Base-by-base conservation (phyloP, 768 basidiomycete genomes). In the Mrakia blollopis region DNA sequence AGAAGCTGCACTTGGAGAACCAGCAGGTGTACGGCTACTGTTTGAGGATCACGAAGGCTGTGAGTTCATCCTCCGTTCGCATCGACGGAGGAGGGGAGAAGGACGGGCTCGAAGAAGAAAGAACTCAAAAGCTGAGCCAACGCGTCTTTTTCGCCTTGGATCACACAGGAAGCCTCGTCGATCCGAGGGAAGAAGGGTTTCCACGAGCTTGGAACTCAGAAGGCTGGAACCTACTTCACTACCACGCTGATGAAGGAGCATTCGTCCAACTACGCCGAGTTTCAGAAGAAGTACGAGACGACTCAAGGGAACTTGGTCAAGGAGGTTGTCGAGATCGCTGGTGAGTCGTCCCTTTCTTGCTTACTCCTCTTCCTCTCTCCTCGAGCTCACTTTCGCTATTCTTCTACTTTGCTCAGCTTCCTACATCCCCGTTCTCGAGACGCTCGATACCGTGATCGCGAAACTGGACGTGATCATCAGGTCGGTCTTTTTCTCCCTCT, bases 1-100 rank as follows among this genome's bases (percentile, higher is more conserved):
- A 96, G 85, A 98, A 98, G 85, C 84, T 98, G 16, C 97, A 98
- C 83, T 85, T 99, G 39, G 97, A 99, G 85, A 94, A 95, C 80
- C 92, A 91, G 73, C 87, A 88, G 75, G 88, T 89, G 1, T 93
- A 96, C 81, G 94, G 94, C 2, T 96, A 98, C 82, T 94, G 92
- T 80, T 92, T 98, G 85, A 86, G 97, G 37, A 82, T 98, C 62
- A 95, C 95, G 1, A 95, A 97, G 82, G 92, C 90, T 79, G 96
- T 94, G 79, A 73, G 89, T 85, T 9, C 47, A 2, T 50, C 16
- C 13, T 21, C 21, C 16, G 16, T 21, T 50, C 16, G 16, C 2
- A 18, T 2, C 16, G 47, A 16, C 7, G 2, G 16, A 7, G 21
- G 44, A 50, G 47, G 2, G 47, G 13, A 18, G 44, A 11, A 3